These are phyloP conservation scores for Cystobasidium pallidum DNA, from an alignment of 1,284 basidiomycete species.

Conservation along the genomic window DNA sequence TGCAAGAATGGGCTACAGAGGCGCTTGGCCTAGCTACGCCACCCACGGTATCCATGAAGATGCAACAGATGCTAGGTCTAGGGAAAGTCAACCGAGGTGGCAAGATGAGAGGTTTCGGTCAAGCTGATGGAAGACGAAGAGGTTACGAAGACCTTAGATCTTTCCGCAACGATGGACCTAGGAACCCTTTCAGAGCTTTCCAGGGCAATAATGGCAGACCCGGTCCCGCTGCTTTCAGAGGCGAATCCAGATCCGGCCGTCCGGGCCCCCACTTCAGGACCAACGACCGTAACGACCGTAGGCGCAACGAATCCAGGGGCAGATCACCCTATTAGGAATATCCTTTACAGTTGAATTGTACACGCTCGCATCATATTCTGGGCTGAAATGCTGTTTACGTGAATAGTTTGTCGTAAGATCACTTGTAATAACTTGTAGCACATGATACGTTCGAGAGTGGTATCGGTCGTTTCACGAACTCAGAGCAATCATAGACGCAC, in stretches of 20 bases:
- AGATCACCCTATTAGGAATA: not conserved
- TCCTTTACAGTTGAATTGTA: not conserved
- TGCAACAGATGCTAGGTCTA: conserved; percentile 60
- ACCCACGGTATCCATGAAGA: conserved; percentile 62
- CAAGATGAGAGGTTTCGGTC: conserved; percentile 21
- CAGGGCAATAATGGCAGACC: not conserved
- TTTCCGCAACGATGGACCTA: conserved; percentile 1
- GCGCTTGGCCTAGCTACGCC: conserved; percentile 62
- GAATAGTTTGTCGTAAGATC: not conserved
- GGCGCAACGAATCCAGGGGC: not conserved
- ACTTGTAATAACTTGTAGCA: conserved; percentile 12
- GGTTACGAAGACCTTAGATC: conserved; percentile 27
- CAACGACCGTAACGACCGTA: not conserved
- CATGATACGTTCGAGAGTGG: not conserved
- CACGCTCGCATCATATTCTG: no score
- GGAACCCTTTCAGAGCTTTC: conserved; percentile 17
- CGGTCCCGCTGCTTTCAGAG: not conserved
- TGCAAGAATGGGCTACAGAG: conserved; percentile 68
- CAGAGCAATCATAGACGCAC: conserved; percentile 2
- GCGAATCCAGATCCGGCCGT: not conserved
- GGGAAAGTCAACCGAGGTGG: conserved; percentile 37
- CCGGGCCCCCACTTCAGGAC: not conserved
- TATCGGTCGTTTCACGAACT: not conserved
- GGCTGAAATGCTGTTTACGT: not conserved
- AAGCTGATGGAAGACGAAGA: conserved; percentile 27